Evolutionary conservation across 345 rosid genomes (phyloP), one percentile per base, ranked within the genome.

Genomic region (Raphanus raphanistrum): DNA sequence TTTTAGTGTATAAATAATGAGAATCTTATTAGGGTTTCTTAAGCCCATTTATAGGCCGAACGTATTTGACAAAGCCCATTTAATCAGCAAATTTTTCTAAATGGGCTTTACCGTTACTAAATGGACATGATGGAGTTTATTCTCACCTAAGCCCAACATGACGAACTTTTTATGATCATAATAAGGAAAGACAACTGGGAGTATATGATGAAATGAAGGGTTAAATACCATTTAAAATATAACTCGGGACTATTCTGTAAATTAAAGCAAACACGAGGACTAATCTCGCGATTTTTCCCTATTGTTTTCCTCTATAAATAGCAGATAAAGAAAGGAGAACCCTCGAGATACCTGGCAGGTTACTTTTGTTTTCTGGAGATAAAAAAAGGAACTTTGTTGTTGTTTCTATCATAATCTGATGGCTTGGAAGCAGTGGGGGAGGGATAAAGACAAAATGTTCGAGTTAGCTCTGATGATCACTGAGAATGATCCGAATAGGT

Each of bases 11-110:
- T 73, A 50, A 25, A 54, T 33, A 57, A 13, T 0, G 4, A 55
- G 26, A 43, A 29, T 64, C 41, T 43, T 52, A 3, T 36, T 74
- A 74, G 77, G 77, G 64, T 26, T 65, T 25, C 12, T 63, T 1
- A 9, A 16, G 10, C 35, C 35, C 35, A 32, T 32, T 9, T 45
- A 8, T 15, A 41, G 6, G 43, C 68, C 68, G 12, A n/a, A 8
- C 2, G 52, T 12, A 13, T 12, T 45, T 12, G 16, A 45, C 7
- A 62, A 17, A 17, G 60, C 27, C 68, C 38, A 45, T 45, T 45
- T 31, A 31, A 6, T 13, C 16, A 7, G 36, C 0, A 12, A 10
- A 1, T 6, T n/a, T 45, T 0, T 2, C n/a, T 41, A 10, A 61
- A 61, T 10, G 61, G 76, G 76, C 62, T 17, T 63, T 17, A 4